phyloP scores from a whole-genome alignment of 768 basidiomycete genomes.

The Thelephora aurantiotincta region DNA sequence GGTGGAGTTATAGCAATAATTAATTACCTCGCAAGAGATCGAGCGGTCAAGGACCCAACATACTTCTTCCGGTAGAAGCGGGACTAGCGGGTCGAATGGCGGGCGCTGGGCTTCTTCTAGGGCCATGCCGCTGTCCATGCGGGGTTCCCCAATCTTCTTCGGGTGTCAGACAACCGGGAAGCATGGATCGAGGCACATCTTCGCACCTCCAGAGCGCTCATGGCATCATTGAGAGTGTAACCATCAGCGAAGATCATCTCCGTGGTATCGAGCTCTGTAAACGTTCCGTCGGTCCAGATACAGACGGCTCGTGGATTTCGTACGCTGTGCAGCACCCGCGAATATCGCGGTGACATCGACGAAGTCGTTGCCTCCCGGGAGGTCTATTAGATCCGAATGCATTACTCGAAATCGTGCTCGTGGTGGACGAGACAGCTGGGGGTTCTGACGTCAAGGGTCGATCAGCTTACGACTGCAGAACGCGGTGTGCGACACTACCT shows the following conservation, averaged over 20 bases:
- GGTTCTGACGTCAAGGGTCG: no score
- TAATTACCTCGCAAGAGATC: constrained; percentile 62
- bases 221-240: constrained; percentile 75
- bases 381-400: no score
- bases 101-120: constrained; percentile 25
- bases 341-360: constrained; percentile 52
- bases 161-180: not conserved
- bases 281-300: not conserved
- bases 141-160: constrained; percentile 73
- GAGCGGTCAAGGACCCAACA: constrained; percentile 81
- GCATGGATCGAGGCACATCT: not conserved
- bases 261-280: constrained; percentile 46
- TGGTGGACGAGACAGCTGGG: no score
- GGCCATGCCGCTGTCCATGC: constrained; percentile 71
- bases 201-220: constrained; percentile 81
- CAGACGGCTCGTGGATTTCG: not conserved
- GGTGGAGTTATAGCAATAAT: constrained; percentile 1
- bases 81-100: constrained; percentile 47
- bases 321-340: constrained; percentile 29
- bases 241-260: constrained; percentile 51
- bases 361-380: constrained; percentile 47
- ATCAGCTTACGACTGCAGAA: no score
- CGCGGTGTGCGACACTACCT: not conserved
- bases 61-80: constrained; percentile 62
- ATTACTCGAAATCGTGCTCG: no score